Base-by-base conservation (phyloP, 78 protist species). In the Dictyostelium intermedium region DNA sequence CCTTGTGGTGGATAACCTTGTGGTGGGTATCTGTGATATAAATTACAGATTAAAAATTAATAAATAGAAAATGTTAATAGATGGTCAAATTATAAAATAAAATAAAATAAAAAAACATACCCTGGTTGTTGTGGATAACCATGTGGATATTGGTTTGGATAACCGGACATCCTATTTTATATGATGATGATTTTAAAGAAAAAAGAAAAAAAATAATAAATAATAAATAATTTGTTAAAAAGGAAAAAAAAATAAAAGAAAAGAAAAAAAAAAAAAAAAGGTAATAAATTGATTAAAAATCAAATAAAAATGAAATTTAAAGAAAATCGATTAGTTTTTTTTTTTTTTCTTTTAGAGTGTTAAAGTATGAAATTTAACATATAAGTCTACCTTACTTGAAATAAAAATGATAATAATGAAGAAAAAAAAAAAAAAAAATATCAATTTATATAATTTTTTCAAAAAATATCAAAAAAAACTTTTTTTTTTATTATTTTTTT, bases 1-100 rank as follows among this genome's bases (percentile, higher is more conserved):
- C 82, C 95, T 27, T 73, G 74, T 91, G 74, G 95, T 35, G 91
- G 91, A 53, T 47, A 30, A 53, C 83, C 86, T 13, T 70, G 77
- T 82, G 95, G 95, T 81, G 95, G 95, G 35, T 84, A 83, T n/a
- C 70, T 32, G 20, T 4, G 70, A n/a, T 18, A 16, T 23, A n/a
- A n/a, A n/a, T n/a, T n/a, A n/a, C n/a, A n/a, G n/a, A n/a, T n/a
- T n/a, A n/a, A n/a, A n/a, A n/a, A n/a, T n/a, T n/a, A 56, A 27
- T 2, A 47, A 56, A 13, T 30, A 32, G 32, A 37, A 5, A 72
- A 72, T 25, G 20, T 18, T 8, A 72, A 72, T 34, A 32, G 34
- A 72, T 14, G 4, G 5, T 34, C 7, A 16, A 27, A n/a, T n/a
- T 14, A 20, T 11, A 23, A 16, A 23, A 61, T 39, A 14, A 81